These are phyloP conservation scores for Sporothrix inflata DNA, from an alignment of 2,329 filamentous ascomycete species.

Conservation along the genomic window DNA sequence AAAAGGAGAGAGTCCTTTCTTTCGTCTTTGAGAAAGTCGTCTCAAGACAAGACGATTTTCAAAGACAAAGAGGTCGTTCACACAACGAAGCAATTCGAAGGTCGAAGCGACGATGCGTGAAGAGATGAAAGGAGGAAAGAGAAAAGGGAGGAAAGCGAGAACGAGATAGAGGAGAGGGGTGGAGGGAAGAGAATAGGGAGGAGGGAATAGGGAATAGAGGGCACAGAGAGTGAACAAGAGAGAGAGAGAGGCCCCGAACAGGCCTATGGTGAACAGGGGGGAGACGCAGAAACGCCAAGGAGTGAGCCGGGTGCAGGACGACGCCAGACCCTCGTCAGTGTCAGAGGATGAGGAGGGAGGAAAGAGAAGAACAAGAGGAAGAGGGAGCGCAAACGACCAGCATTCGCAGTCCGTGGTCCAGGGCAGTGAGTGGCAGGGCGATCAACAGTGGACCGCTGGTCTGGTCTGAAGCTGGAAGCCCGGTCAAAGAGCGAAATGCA, in stretches of 20 bases:
- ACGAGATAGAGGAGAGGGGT: slow-evolving; percentile 4
- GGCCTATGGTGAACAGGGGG: background rate
- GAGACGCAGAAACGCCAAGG: slow-evolving; percentile 23
- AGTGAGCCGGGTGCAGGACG: slow-evolving; percentile 14
- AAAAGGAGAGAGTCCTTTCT: background rate
- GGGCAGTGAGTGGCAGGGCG: background rate
- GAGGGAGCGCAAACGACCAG: slow-evolving; percentile 11
- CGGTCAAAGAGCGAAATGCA: slow-evolving; percentile 17
- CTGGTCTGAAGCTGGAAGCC: slow-evolving; percentile 15
- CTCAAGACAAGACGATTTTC: slow-evolving; percentile 1
- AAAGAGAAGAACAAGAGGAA: background rate
- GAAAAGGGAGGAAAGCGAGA: background rate
- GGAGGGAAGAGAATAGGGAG: background rate
- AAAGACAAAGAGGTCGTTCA: slow-evolving; percentile 14
- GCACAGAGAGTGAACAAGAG: background rate
- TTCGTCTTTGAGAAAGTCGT: slow-evolving; percentile 3
- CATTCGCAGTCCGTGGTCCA: background rate
- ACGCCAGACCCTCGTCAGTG: slow-evolving; percentile 8
- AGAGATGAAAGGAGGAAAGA: background rate
- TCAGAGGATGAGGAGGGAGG: background rate
- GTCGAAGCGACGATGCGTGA: slow-evolving; percentile 18
- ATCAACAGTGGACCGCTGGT: slow-evolving; percentile 21
- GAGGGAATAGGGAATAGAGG: background rate
- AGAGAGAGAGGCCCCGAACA: background rate
- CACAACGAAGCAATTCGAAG: slow-evolving; percentile 16